Evolutionary conservation across 192 early-diverging fungal species (phyloP), one percentile per base, ranked within the genome.

Genomic region (Linnemannia schmuckeri): DNA sequence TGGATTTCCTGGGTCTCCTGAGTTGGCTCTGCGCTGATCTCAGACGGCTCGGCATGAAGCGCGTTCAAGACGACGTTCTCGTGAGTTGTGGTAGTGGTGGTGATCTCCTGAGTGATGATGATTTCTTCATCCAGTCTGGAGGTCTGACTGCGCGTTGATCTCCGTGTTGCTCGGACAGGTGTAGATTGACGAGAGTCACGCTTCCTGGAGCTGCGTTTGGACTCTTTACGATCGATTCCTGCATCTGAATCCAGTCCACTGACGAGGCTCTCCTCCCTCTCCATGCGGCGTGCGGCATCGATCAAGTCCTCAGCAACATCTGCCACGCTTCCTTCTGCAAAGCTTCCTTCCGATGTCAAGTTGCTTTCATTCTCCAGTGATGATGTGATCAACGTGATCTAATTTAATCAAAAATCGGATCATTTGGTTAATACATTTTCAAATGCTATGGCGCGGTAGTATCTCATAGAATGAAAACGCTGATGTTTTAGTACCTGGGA

Each of bases 201-300:
- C 61, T 78, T 79, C 20, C 27, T 69, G 24, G 46, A 68, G 57
- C 72, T 33, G 24, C 72, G 77, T 37, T 27, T 75, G 8, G 72
- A 54, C 27, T 83, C 76, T 70, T 68, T 78, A 9, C 54, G 82
- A 72, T 69, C 76, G 18, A 10, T 22, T 22, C 42, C 40, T 5
- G 82, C 27, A 37, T 83, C 82, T 22, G 76, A 78, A n/a, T 83
- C 76, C 9, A 72, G 66, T 4, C 68, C 75, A 40, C 69, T 82
- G 52, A 72, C n/a, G 9, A 54, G 37, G 40, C 74, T 66, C 17
- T 82, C 75, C 2, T 82, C 81, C 0, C 54, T 20, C n/a, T 78
- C 76, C 49, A 70, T 41, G 27, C 37, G 71, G 1, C 40, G 77
- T 18, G 18, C 74, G 1, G 46, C 47, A 17, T 74, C 49, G 20